Evolutionary conservation across 1,139 yeast species (phyloP), one percentile per base, ranked within the genome.

Genomic region (Blastobotrys illinoisensis): DNA sequence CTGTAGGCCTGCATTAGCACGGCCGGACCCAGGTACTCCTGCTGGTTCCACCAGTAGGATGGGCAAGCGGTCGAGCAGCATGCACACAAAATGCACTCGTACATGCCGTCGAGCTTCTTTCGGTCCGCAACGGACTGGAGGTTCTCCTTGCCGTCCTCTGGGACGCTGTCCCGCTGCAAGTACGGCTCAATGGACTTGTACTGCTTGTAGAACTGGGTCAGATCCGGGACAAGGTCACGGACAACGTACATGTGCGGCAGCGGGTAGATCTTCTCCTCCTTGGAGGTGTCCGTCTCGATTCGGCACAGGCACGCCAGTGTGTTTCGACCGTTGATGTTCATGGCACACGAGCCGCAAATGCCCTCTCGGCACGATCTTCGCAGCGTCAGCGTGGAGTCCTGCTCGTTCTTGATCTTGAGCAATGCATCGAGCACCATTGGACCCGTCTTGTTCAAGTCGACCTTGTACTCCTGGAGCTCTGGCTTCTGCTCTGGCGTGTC

Each of bases 31-130:
- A 95, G 79, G 77, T 95, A 95, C 79, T 95, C 96, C 75, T 91
- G 96, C 77, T 90, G 97, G 78, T 95, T 95, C 99, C 99, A 95
- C 99, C 99, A 95, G 81, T 95, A 95, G 6, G 98, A 90, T 54
- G 99, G 99, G 79, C 99, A 93, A 36, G 99, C 84, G 52, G 99
- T 95, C 44, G 98, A 91, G 76, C 99, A 93, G 77, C 99, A 93
- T 24, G 99, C 99, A 79, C 99, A 93, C 70, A 93, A 80, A 67
- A 93, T 93, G 79, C 99, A 93, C 76, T 93, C 99, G 76, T 93
- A 93, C 66, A 93, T 78, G 57, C 99, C 98, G 73, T 93, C 98
- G 70, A 93, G 82, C 78, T 93, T 95, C 76, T 88, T 90, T 77
- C 99, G 86, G 77, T 93, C 99, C 62, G 80, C 96, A 63, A 89